Evolutionary conservation across 2,329 filamentous ascomycete genomes (phyloP).

Genomic region (Phaeosphaeriaceae sp.): DNA sequence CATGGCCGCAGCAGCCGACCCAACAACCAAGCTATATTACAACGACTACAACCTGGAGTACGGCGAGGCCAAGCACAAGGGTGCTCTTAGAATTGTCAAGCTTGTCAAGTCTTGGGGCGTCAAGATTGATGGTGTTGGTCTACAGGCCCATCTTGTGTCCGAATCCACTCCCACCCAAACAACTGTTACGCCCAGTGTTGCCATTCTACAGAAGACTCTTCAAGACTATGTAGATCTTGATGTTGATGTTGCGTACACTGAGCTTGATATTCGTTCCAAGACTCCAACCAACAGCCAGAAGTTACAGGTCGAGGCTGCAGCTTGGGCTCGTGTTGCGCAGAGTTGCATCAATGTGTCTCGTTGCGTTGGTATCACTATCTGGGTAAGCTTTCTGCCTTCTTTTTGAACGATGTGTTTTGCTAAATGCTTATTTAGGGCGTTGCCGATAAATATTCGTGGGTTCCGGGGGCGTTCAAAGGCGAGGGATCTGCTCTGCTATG

Average conservation of each 20-base stretch:
- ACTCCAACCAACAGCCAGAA: constrained; percentile 53
- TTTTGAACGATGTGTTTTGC: background rate
- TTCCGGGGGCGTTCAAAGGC: constrained; percentile 43
- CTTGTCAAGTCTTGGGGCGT: constrained; percentile 48
- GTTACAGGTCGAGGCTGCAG: constrained; percentile 49
- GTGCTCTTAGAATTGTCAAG: constrained; percentile 43
- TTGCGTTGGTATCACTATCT: constrained; percentile 52
- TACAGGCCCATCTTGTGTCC: constrained; percentile 62
- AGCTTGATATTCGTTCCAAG: constrained; percentile 62
- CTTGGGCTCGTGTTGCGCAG: constrained; percentile 51
- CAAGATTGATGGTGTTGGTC: constrained; percentile 66
- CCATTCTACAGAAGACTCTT: constrained; percentile 55
- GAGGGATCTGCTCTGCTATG: constrained; percentile 44
- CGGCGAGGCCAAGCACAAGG: constrained; percentile 51
- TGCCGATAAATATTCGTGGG: constrained; percentile 48
- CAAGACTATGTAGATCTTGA: constrained; percentile 59
- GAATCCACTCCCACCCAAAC: constrained; percentile 58
- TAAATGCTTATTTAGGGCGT: constrained; percentile 17
- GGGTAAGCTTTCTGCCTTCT: constrained; percentile 42
- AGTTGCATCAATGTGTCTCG: constrained; percentile 42
- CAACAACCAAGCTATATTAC: constrained; percentile 65
- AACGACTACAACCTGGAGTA: constrained; percentile 70
- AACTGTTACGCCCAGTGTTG: constrained; percentile 52
- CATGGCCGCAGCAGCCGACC: constrained; percentile 63
- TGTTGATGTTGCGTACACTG: constrained; percentile 67